A percentile compares a stretch with the other conserved stretches of the same genome.
Conservation (phyloP, 2,329 filamentous ascomycete species). For the Alternaria panax region DNA sequence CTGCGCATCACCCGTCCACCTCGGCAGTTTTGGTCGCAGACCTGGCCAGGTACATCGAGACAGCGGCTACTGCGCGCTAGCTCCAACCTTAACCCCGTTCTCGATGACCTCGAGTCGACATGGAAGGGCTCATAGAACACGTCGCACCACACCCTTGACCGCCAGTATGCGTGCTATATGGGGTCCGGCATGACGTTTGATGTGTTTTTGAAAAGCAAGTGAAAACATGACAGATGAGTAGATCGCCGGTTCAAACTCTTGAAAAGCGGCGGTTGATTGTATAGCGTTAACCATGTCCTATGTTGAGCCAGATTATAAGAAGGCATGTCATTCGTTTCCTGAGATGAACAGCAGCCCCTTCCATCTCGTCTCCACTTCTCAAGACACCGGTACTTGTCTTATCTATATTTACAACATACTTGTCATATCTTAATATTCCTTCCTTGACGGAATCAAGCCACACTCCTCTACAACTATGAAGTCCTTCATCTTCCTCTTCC, state of each 20-base stretch:
- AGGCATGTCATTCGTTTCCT: background rate
- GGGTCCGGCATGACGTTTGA: conserved; percentile 26
- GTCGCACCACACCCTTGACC: conserved; percentile 8
- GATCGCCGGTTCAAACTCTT: background rate
- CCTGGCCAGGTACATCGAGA: background rate
- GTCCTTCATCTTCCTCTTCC: conserved; percentile 18
- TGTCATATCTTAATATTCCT: background rate
- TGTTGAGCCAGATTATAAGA: conserved; percentile 1
- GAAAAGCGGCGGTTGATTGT: background rate
- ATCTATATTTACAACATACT: background rate
- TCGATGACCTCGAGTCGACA: conserved; percentile 10
- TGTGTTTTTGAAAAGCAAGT: conserved; percentile 5
- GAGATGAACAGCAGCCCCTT: background rate
- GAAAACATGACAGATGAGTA: conserved; percentile 23
- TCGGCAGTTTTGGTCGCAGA: conserved; percentile 3
- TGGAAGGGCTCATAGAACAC: conserved; percentile 8
- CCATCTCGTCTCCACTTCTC: background rate
- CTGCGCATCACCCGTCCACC: background rate
- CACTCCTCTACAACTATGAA: conserved; percentile 21
- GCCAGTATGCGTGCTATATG: conserved; percentile 11
- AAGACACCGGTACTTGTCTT: background rate
- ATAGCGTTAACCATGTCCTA: background rate
- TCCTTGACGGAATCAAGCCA: background rate
- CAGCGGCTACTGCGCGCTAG: conserved; percentile 18
- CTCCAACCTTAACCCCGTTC: conserved; percentile 14